Evolutionary conservation across 805 yeast genomes (phyloP), one percentile per base, ranked within the genome.

Genomic region (Tetrapisispora arboricola): DNA sequence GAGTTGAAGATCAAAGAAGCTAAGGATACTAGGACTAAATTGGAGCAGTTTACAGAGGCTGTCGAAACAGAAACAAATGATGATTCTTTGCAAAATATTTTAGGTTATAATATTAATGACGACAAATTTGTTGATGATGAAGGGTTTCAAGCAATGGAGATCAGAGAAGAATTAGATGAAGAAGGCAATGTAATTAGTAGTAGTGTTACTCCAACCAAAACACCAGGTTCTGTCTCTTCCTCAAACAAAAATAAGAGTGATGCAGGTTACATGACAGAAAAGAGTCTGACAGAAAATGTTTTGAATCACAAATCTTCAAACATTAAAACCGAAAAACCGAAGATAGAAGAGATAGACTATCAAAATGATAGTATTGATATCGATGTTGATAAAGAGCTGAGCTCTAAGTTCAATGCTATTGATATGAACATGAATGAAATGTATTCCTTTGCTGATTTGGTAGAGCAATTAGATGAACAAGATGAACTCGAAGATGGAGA

Each of bases 121-220:
- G 42, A 24, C 8, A 12, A 20, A 18, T 32, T 21, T 21, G 9
- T 32, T n/a, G 24, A 16, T 11, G 75, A 65, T 3, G 78, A 72
- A 13, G 76, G 69, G 1, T 51, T 78, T 2, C 87, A 85, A 1
- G 65, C 84, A 19, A 76, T 86, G 77, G 96, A 87, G 43, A 88
- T 88, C 18, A 69, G 78, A 40, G 96, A 87, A 54, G 83, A 78
- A 40, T 59, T 88, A 29, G 95, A 87, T 58, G 95, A 84, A 1
- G 78, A 83, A n/a, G 96, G 78, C 0, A 76, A 83, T 44, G 70
- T 87, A 1, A 55, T 82, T 1, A 58, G 46, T 12, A 55, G 75
- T n/a, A 49, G 64, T 3, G 64, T 76, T 3, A 63, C 63, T 24
- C 73, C 74, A 0, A 63, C 67, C 4, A 36, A 36, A 7, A 21